Base-by-base conservation (phyloP, 2,329 filamentous ascomycete genomes). In the Phaeosphaeriaceae sp. region DNA sequence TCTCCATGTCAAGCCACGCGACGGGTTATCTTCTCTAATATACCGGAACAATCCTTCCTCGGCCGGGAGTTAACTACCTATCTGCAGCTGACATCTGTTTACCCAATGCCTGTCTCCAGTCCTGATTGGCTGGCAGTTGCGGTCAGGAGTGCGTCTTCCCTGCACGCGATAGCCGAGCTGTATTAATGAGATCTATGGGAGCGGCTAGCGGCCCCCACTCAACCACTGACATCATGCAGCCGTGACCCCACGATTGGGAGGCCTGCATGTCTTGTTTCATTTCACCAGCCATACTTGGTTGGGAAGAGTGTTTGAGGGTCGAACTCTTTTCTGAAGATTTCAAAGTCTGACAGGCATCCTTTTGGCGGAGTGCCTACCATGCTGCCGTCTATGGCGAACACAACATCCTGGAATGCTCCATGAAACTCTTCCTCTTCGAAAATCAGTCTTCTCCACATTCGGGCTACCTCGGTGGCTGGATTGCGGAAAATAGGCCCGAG, bases 401-500 rank as follows among this genome's bases (percentile, higher is more conserved):
- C 75, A 5, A 78, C 63, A 53, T 78, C 74, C 18, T 68, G 63
- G 53, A 78, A 78, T n/a, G 66, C 68, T 20, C 75, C 74, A 29
- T 67, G 63, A 54, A 78, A 78, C 55, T 78, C 76, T 17, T 70
- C 64, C 41, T 78, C 76, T 42, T 71, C 67, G 46, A 75, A 78
- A 3, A 78, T 58, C 21, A 78, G 61, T 41, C 63, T 65, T 52
- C 70, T 72, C 76, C 76, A 78, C 75, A 78, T 77, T 29, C 58
- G 66, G 30, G 76, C 75, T 28, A 77, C 70, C 57, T 77, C 73
- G 11, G 58, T 59, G 13, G 70, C 67, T n/a, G 76, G 76, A 48
- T 78, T 78, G 36, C 74, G 69, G 60, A 77, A 78, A 18, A 75
- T 72, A 3, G 74, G 75, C 1, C 76, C 76, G 16, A 76, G 68